A percentile compares a stretch with the other conserved stretches of the same genome.
phyloP scores from a whole-genome alignment of 139 green algal species.

The Yamagishiella unicocca region DNA sequence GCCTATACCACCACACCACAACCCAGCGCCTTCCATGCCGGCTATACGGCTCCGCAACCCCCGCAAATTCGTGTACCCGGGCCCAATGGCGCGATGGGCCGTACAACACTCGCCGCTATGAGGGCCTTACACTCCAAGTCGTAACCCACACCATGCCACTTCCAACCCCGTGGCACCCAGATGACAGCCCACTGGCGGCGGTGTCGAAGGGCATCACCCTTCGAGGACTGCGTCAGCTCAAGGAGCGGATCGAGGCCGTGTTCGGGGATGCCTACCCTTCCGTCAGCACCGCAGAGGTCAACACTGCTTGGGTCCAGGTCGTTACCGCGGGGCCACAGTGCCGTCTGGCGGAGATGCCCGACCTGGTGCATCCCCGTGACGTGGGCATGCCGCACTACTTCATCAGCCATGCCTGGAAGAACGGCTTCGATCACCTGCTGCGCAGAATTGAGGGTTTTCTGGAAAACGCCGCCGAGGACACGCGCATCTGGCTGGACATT shows the following conservation, averaged over 20 bases:
- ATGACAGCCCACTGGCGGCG: neutral
- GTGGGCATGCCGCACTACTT: constrained; percentile 5
- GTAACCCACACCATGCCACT: too few species aligned
- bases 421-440: neutral
- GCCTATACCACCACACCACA: too few species aligned
- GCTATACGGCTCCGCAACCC: too few species aligned
- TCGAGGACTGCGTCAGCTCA: constrained; percentile 9
- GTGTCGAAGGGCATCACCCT: constrained; percentile 17
- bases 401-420: constrained; percentile 33
- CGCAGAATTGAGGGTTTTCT: too few species aligned
- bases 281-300: neutral
- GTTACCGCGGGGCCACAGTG: neutral
- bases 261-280: neutral
- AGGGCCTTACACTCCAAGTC: too few species aligned
- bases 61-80: too few species aligned
- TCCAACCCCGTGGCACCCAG: neutral
- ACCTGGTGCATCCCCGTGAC: neutral
- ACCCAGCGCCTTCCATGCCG: too few species aligned
- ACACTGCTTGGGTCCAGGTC: neutral
- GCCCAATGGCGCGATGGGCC: too few species aligned
- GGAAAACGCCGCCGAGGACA: neutral
- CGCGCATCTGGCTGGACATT: constrained; percentile 42
- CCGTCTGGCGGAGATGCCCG: neutral
- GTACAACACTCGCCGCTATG: too few species aligned
- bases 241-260: neutral